A percentile compares a stretch with the other conserved stretches of the same genome.
These are phyloP conservation scores for Tetrapyrgos nigripes DNA, from an alignment of 1,284 basidiomycete genomes.

Conservation along the genomic window DNA sequence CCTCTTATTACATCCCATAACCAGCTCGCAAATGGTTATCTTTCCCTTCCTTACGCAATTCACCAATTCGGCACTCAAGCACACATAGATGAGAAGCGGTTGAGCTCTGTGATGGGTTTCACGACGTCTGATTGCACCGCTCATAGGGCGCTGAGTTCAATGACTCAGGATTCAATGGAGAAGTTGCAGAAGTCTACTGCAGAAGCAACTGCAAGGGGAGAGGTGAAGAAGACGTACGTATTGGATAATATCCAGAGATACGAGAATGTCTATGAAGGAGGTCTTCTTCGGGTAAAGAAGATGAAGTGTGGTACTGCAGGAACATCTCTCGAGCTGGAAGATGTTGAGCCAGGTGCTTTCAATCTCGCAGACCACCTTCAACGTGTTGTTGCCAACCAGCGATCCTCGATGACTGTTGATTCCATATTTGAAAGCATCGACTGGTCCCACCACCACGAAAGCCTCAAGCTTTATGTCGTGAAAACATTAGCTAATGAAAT, in stretches of 20 bases:
- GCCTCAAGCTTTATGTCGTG: not conserved
- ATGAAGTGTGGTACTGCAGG: conserved; percentile 15
- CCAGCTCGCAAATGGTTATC: not conserved
- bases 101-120: conserved; percentile 2
- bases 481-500: not conserved
- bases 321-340: conserved; percentile 9
- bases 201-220: not conserved
- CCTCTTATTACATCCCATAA: not conserved
- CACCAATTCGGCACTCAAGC: not conserved
- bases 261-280: conserved; percentile 3
- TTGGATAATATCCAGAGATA: conserved; percentile 17
- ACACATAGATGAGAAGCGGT: conserved; percentile 2
- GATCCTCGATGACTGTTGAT: not conserved
- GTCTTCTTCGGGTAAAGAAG: conserved; percentile 5
- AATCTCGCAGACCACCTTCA: not conserved
- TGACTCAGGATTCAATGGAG: not conserved
- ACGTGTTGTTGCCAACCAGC: not conserved
- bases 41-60: not conserved
- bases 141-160: not conserved
- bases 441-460: not conserved
- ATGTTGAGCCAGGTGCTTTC: not conserved
- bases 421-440: not conserved
- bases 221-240: not conserved
- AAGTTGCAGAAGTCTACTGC: not conserved
- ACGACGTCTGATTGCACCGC: conserved; percentile 3